Base-by-base conservation (phyloP, 2,329 filamentous ascomycete species). In the Tolypocladium guangdongense region DNA sequence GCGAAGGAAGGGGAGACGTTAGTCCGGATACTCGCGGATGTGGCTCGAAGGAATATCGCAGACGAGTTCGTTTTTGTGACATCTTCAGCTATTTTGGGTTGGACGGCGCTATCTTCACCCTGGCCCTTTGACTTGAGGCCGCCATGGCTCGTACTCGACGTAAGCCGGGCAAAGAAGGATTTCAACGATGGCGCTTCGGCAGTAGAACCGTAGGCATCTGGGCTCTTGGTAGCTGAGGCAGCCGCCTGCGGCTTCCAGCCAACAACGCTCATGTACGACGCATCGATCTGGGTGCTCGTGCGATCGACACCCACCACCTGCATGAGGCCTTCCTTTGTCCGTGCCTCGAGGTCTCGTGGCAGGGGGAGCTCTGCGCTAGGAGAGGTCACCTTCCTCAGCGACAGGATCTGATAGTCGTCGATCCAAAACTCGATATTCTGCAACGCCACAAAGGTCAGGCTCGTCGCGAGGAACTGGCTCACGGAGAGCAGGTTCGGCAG, bases 381-480 rank as follows among this genome's bases (percentile, higher is more conserved):
- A 0, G 92, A 92, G 4, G 85, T 83, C 71, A 92, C 95, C 74
- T 99, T 99, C 53, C 78, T 79, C 39, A 99, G 74, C 2, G 81
- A 81, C 24, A 96, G 73, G 18, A 99, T 76, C 61, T 85, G 86
- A 74, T 87, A 91, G 62, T 93, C 86, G 64, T 99, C 92, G 52
- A 99, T 80, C 78, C 86, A 92, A 55, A 99, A 82, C 64, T 97
- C 91, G 56, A 99, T 88, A 53, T 80, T 81, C 64, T 96, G 81
- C 27, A 99, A 75, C 0, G 90, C 87, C 55, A 99, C 92, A 72
- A 99, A 99, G 0, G 93, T 97, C 67, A 99, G 74, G 72, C 92
- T 96, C 7, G 91, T 97, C 4, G 91, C 88, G 49, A 99, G 74
- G 61, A 99, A 99, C 68, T 96, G 91, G 64, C 88, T 86, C 52